phyloP scores from a whole-genome alignment of 345 rosid species.

The Ricinus communis region DNA sequence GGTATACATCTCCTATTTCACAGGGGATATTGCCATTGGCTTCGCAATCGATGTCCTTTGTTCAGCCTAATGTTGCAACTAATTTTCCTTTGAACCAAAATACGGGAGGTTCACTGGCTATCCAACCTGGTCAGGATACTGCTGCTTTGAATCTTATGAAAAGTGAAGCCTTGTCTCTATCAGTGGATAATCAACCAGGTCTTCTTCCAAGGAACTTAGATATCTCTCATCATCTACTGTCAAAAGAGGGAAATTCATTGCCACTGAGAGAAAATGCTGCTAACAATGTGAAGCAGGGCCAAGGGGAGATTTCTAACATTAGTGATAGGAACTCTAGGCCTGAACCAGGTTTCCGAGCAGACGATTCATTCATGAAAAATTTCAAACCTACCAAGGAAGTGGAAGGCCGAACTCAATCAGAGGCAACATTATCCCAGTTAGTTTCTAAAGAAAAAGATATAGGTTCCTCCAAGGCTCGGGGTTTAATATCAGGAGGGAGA shows the following conservation, averaged over 20 bases:
- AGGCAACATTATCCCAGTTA: slow-evolving; percentile 27
- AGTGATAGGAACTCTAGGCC: slow-evolving; percentile 32
- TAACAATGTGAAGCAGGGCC: slow-evolving; percentile 34
- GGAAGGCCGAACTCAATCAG: slow-evolving; percentile 43
- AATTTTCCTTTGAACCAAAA: slow-evolving; percentile 52
- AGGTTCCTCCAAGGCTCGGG: slow-evolving; percentile 37
- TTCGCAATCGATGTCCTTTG: slow-evolving; percentile 56
- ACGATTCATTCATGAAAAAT: slow-evolving; percentile 36
- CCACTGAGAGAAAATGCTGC: slow-evolving; percentile 40
- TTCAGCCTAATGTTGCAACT: slow-evolving; percentile 47
- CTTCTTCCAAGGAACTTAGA: slow-evolving; percentile 44
- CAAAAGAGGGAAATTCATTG: slow-evolving; percentile 36
- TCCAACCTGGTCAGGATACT: slow-evolving; percentile 46
- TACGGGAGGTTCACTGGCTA: slow-evolving; percentile 41
- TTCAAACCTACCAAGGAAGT: slow-evolving; percentile 41
- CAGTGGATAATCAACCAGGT: slow-evolving; percentile 44
- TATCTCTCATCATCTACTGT: slow-evolving; percentile 40
- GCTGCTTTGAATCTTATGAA: slow-evolving; percentile 35
- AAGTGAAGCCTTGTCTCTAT: slow-evolving; percentile 34
- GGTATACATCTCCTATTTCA: slow-evolving; percentile 75
- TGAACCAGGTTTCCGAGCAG: slow-evolving; percentile 34
- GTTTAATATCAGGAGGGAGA: slow-evolving; percentile 40
- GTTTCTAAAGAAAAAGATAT: slow-evolving; percentile 37
- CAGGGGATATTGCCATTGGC: slow-evolving; percentile 69
- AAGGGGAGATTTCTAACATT: slow-evolving; percentile 39